A percentile compares a stretch with the other conserved stretches of the same genome.
These are phyloP conservation scores for Volvox africanus DNA, from an alignment of 139 green algal genomes.

Conservation along the genomic window DNA sequence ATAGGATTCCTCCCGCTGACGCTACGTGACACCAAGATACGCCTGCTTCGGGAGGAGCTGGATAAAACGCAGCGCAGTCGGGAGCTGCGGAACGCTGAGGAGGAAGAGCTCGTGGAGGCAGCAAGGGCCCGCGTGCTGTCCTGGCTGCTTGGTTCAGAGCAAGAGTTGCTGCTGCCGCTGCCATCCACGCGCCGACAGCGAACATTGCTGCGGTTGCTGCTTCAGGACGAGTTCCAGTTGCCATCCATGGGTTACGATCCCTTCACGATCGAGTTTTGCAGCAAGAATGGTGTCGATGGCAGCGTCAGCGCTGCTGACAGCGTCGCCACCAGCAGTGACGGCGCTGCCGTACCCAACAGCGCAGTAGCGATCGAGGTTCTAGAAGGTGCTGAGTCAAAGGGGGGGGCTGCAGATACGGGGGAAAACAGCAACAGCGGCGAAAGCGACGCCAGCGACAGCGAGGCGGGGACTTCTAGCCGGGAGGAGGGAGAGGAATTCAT, in stretches of 20 bases:
- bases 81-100: not conserved
- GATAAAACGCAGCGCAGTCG: not conserved
- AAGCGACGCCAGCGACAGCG: not conserved
- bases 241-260: slow-evolving; percentile 2
- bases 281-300: not conserved
- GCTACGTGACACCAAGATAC: not conserved
- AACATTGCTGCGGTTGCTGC: slow-evolving; percentile 2
- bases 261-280: not conserved
- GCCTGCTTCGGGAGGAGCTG: not conserved
- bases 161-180: slow-evolving; percentile 29
- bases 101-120: slow-evolving; percentile 2
- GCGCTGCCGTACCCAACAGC: not conserved
- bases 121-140: not conserved
- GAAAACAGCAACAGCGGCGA: not conserved
- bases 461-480: no score
- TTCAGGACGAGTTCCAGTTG: slow-evolving; percentile 28
- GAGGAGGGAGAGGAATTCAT: not conserved
- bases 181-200: not conserved
- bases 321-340: no score
- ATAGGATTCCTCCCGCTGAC: slow-evolving; percentile 68
- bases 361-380: no score
- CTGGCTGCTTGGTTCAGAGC: slow-evolving; percentile 4
- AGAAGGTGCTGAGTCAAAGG: no score
- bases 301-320: no score
- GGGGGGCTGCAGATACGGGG: not conserved